Evolutionary conservation across 306 rosid species (phyloP).

Genomic region (Astragalus membranaceus): DNA sequence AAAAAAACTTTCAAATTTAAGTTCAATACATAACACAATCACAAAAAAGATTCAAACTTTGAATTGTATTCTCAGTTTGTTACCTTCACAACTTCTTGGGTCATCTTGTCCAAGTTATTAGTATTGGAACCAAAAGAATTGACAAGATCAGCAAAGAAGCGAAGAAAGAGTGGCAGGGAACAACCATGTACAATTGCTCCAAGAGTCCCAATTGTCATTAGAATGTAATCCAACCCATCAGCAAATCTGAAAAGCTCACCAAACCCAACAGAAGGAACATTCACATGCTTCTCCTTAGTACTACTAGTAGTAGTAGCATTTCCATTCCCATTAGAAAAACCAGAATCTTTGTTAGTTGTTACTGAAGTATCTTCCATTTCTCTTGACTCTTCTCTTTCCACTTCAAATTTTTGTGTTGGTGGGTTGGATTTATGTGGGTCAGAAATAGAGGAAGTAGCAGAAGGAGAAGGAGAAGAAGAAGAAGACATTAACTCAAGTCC

Average conservation of each 20-base stretch:
- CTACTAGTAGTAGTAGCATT: background rate
- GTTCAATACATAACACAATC: background rate
- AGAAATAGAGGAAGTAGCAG: slow-evolving; percentile 26
- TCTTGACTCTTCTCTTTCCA: slow-evolving; percentile 11
- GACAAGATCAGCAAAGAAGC: slow-evolving; percentile 94
- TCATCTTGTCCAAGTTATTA: slow-evolving; percentile 70
- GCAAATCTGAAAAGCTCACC: slow-evolving; percentile 71
- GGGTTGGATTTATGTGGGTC: slow-evolving; percentile 34
- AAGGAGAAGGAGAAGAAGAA: slow-evolving; percentile 30
- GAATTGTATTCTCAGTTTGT: background rate
- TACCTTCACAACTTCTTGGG: slow-evolving; percentile 85
- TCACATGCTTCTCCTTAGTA: slow-evolving; percentile 51
- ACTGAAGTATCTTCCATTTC: slow-evolving; percentile 39
- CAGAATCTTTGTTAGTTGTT: slow-evolving; percentile 23
- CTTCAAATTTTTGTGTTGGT: background rate
- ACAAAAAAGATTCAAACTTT: background rate
- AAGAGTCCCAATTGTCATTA: slow-evolving; percentile 66
- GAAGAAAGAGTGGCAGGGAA: slow-evolving; percentile 73
- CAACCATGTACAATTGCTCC: slow-evolving; percentile 93
- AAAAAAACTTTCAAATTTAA: background rate
- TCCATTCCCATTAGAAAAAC: background rate
- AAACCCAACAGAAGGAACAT: slow-evolving; percentile 47
- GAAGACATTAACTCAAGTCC: slow-evolving; percentile 68
- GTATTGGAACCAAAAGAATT: slow-evolving; percentile 85
- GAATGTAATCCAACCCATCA: slow-evolving; percentile 67